These are phyloP conservation scores for Ganoderma multipileum DNA, from an alignment of 1,284 basidiomycete genomes.

Conservation along the genomic window DNA sequence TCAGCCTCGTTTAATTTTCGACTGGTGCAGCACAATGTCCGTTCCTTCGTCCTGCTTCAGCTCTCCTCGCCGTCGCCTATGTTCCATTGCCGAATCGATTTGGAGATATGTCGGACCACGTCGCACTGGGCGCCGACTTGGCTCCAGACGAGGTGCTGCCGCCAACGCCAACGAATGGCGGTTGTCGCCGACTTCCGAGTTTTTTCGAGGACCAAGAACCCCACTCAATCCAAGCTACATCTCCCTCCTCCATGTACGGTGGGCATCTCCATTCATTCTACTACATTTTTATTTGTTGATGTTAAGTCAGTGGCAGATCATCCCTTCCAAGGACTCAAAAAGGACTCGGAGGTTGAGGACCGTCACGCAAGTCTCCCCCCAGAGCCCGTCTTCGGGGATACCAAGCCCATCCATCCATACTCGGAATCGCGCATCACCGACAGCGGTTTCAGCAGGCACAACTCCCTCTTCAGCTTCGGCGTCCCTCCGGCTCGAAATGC, in stretches of 20 bases:
- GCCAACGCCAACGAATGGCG: neutral
- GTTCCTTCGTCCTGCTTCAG: neutral
- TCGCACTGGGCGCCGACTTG: neutral
- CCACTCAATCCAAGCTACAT: neutral
- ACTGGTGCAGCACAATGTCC: neutral
- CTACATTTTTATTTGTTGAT: neutral
- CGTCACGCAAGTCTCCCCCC: neutral
- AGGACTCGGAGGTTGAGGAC: neutral
- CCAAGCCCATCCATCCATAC: neutral
- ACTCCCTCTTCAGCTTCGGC: constrained; percentile 58
- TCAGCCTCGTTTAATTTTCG: constrained; percentile 7
- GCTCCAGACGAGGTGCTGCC: neutral
- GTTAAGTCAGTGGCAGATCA: neutral
- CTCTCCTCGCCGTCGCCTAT: neutral
- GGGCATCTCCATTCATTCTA: neutral
- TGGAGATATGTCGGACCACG: neutral
- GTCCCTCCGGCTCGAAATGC: constrained; percentile 54
- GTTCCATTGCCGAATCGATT: neutral
- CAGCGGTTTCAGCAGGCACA: constrained; percentile 49
- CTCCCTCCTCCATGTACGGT: neutral
- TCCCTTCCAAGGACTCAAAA: neutral
- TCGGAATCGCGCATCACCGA: constrained; percentile 2
- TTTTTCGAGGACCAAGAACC: constrained; percentile 1
- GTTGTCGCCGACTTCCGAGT: constrained; percentile 1
- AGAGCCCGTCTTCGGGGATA: neutral